Evolutionary conservation across 176 grass and related monocot species (phyloP).

Genomic region (Oryza australiensis): DNA sequence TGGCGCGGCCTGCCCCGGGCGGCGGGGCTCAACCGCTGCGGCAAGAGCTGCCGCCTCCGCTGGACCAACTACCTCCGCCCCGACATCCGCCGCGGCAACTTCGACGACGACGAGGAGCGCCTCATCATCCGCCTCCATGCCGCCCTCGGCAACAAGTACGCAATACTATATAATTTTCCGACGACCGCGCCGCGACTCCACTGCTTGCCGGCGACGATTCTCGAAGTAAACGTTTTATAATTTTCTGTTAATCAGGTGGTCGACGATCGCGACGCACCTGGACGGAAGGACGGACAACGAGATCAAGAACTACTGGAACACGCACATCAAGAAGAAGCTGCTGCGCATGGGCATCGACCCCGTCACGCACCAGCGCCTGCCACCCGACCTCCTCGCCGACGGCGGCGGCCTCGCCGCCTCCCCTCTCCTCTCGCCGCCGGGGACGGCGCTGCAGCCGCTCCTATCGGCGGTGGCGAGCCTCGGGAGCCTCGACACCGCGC

Average conservation of each 20-base stretch:
- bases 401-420: background rate
- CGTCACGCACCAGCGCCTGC: slow-evolving; percentile 54
- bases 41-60: slow-evolving; percentile 92
- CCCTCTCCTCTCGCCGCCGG: background rate
- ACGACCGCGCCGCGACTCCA: background rate
- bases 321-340: slow-evolving; percentile 76
- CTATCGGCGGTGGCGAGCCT: slow-evolving; percentile 31
- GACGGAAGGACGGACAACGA: slow-evolving; percentile 68
- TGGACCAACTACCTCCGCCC: slow-evolving; percentile 95
- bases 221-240: background rate
- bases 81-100: slow-evolving; percentile 79
- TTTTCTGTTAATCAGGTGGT: slow-evolving; percentile 48
- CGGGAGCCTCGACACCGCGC: slow-evolving; percentile 3
- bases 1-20: slow-evolving; percentile 63
- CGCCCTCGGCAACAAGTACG: slow-evolving; percentile 71
- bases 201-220: background rate
- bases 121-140: slow-evolving; percentile 71
- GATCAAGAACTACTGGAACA: slow-evolving; percentile 82
- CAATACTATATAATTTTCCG: background rate
- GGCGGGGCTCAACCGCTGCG: slow-evolving; percentile 69
- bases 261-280: slow-evolving; percentile 64
- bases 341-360: slow-evolving; percentile 62
- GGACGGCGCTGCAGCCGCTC: slow-evolving; percentile 5
- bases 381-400: background rate
- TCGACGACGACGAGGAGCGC: slow-evolving; percentile 66